These are phyloP conservation scores for Colletotrichum graminicola DNA, from an alignment of 2,329 filamentous ascomycete genomes.

Conservation along the genomic window DNA sequence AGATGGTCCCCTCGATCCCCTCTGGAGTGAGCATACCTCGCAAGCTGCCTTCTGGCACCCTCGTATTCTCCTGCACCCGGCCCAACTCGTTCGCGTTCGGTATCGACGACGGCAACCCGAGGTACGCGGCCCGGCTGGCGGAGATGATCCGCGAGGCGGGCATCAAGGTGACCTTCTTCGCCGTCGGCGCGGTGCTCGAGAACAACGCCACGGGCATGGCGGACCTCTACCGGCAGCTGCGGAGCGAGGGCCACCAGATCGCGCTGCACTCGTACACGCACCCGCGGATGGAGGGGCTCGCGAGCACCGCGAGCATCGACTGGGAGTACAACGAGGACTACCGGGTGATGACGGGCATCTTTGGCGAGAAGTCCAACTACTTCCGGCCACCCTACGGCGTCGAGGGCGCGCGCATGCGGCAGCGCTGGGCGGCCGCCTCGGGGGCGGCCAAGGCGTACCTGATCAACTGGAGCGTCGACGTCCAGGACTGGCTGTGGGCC, in stretches of 20 bases:
- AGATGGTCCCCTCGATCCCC: slow-evolving; percentile 70
- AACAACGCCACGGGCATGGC: slow-evolving; percentile 72
- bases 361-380: slow-evolving; percentile 60
- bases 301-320: slow-evolving; percentile 65
- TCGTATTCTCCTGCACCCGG: slow-evolving; percentile 74
- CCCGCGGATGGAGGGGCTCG: slow-evolving; percentile 73
- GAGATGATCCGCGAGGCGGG: slow-evolving; percentile 71
- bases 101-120: slow-evolving; percentile 76
- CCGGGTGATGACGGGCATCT: slow-evolving; percentile 57
- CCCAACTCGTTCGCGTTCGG: slow-evolving; percentile 80
- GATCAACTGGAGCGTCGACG: slow-evolving; percentile 77
- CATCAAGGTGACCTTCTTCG: slow-evolving; percentile 79
- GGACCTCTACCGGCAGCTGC: slow-evolving; percentile 73
- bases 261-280: slow-evolving; percentile 77
- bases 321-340: slow-evolving; percentile 73
- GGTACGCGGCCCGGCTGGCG: slow-evolving; percentile 56
- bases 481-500: slow-evolving; percentile 79
- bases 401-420: slow-evolving; percentile 74
- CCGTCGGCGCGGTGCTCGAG: slow-evolving; percentile 72
- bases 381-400: slow-evolving; percentile 79
- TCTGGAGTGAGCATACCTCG: slow-evolving; percentile 63
- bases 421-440: slow-evolving; percentile 68
- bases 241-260: slow-evolving; percentile 73
- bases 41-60: slow-evolving; percentile 71
- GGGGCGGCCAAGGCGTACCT: slow-evolving; percentile 66